Conservation (phyloP, 257 asterid species). For the Solanum chiquidenum region DNA sequence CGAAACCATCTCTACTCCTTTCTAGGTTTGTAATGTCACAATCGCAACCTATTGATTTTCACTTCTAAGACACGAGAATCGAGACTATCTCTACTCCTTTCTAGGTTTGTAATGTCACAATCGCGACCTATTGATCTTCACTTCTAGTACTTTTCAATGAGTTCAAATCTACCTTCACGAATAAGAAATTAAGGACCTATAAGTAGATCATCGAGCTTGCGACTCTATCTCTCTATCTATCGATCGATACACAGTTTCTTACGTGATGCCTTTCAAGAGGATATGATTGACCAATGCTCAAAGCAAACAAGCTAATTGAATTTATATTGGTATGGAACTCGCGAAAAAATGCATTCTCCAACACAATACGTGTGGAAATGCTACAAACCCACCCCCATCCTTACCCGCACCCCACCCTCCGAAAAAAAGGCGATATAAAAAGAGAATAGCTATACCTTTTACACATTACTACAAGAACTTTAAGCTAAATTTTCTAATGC, state of each 20-base stretch:
- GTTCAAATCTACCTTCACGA: background rate
- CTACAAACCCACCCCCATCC: background rate
- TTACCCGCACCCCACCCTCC: background rate
- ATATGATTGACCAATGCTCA: background rate
- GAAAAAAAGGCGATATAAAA: background rate
- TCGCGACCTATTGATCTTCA: background rate
- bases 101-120: background rate
- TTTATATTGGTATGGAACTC: background rate
- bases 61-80: background rate
- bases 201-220: background rate
- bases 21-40: too few species aligned
- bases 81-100: background rate
- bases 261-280: background rate
- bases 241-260: background rate
- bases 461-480: background rate
- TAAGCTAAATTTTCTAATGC: background rate
- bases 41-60: too few species aligned
- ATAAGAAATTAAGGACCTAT: background rate
- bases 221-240: background rate
- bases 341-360: background rate
- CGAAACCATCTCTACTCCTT: too few species aligned
- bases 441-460: background rate
- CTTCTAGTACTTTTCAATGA: background rate
- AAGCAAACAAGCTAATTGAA: background rate
- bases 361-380: background rate